Evolutionary conservation across 1,284 basidiomycete genomes (phyloP).

Genomic region (Kalmanozyma brasiliensis): DNA sequence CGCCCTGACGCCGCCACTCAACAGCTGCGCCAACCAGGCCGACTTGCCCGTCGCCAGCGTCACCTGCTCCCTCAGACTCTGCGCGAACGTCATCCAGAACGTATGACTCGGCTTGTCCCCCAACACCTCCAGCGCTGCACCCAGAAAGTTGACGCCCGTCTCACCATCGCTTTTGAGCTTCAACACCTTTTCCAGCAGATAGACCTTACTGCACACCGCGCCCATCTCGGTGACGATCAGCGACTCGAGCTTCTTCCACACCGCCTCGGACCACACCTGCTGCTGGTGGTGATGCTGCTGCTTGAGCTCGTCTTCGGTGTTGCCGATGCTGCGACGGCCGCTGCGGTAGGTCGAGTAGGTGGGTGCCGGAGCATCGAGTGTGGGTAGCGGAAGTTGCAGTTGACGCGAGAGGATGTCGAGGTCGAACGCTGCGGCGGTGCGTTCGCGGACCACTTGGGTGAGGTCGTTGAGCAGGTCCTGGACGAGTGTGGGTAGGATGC

Average conservation of each 20-base stretch:
- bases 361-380: conserved; percentile 5
- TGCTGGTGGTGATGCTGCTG: conserved; percentile 76
- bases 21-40: conserved; percentile 84
- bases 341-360: conserved; percentile 26
- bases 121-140: conserved; percentile 76
- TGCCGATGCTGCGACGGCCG: conserved; percentile 68
- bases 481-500: conserved; percentile 83
- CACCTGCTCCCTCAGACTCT: conserved; percentile 72
- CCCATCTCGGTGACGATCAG: conserved; percentile 85
- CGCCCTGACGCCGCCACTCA: conserved; percentile 73
- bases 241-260: conserved; percentile 84
- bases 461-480: conserved; percentile 82
- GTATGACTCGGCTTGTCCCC: conserved; percentile 88
- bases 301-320: conserved; percentile 83
- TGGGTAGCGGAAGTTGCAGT: conserved; percentile 69
- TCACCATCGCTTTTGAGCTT: conserved; percentile 76
- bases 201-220: conserved; percentile 79
- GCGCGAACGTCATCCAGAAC: conserved; percentile 86
- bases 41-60: conserved; percentile 80
- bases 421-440: conserved; percentile 86
- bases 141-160: conserved; percentile 82
- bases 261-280: conserved; percentile 76
- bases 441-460: conserved; percentile 80
- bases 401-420: conserved; percentile 84
- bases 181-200: conserved; percentile 91